These are phyloP conservation scores for Yarrowia osloensis DNA, from an alignment of 805 yeast species.

Conservation along the genomic window DNA sequence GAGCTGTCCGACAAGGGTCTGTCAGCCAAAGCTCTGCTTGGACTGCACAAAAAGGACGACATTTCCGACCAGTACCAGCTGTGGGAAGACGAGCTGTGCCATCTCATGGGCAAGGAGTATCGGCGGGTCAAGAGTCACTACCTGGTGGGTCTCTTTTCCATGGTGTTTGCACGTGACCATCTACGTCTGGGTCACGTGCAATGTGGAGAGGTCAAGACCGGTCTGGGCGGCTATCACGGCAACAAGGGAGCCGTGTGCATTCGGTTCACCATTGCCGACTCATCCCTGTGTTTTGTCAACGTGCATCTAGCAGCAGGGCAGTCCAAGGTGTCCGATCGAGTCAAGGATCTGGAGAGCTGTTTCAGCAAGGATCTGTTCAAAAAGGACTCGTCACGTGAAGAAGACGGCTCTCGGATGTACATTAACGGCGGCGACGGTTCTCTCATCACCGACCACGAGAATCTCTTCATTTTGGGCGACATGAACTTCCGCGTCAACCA, in stretches of 20 bases:
- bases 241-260: slow-evolving; percentile 75
- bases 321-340: slow-evolving; percentile 77
- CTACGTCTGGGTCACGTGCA: not conserved
- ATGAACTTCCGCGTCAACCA: slow-evolving; percentile 81
- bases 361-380: slow-evolving; percentile 44
- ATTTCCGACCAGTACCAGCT: slow-evolving; percentile 39
- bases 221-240: slow-evolving; percentile 86
- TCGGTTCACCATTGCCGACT: slow-evolving; percentile 63
- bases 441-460: slow-evolving; percentile 73
- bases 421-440: slow-evolving; percentile 49
- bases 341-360: slow-evolving; percentile 80
- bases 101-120: slow-evolving; percentile 46
- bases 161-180: slow-evolving; percentile 59
- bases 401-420: slow-evolving; percentile 32
- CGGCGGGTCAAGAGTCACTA: slow-evolving; percentile 71
- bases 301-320: slow-evolving; percentile 95
- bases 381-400: slow-evolving; percentile 31
- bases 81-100: slow-evolving; percentile 44
- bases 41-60: slow-evolving; percentile 54
- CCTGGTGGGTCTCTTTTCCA: slow-evolving; percentile 76
- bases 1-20: slow-evolving; percentile 84
- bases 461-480: slow-evolving; percentile 89
- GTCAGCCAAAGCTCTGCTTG: slow-evolving; percentile 55
- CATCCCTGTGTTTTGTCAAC: slow-evolving; percentile 74
- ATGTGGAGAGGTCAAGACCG: slow-evolving; percentile 70